A percentile compares a stretch with the other conserved stretches of the same genome.
phyloP scores from a whole-genome alignment of 306 rosid genomes.

The Fragaria iinumae region DNA sequence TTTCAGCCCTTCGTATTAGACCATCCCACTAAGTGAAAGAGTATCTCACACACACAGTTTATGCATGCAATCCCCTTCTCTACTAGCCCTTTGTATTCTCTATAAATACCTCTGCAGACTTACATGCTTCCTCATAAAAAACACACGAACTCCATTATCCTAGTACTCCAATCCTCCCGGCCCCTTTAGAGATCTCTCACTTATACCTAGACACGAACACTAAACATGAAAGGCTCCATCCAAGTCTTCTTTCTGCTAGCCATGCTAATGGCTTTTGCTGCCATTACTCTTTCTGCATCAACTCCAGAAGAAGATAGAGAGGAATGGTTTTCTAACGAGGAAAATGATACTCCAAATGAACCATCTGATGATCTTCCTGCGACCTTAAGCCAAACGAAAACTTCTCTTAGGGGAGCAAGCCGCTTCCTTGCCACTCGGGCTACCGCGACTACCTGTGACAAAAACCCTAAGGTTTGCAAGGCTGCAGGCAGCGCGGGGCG shows the following conservation, averaged over 20 bases:
- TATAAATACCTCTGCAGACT: constrained; percentile 36
- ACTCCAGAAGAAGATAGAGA: constrained; percentile 3
- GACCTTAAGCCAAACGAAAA: constrained; percentile 4
- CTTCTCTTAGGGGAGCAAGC: constrained; percentile 30
- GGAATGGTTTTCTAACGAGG: background rate
- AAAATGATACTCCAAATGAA: background rate
- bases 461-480: constrained; percentile 40
- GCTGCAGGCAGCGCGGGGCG: constrained; percentile 40
- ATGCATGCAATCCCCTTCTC: constrained; percentile 5
- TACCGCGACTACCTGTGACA: constrained; percentile 40
- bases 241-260: constrained; percentile 34
- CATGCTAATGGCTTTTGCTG: constrained; percentile 40
- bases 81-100: constrained; percentile 7
- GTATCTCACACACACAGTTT: background rate
- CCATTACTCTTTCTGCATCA: constrained; percentile 24
- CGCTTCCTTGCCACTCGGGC: constrained; percentile 31
- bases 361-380: background rate
- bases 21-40: constrained; percentile 29
- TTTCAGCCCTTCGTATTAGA: constrained; percentile 34
- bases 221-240: constrained; percentile 34
- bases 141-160: background rate
- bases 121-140: constrained; percentile 26
- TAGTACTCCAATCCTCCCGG: background rate
- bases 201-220: background rate
- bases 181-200: background rate